Evolutionary conservation across 1,284 basidiomycete genomes (phyloP).

Genomic region (Ceratobasidium sp.): DNA sequence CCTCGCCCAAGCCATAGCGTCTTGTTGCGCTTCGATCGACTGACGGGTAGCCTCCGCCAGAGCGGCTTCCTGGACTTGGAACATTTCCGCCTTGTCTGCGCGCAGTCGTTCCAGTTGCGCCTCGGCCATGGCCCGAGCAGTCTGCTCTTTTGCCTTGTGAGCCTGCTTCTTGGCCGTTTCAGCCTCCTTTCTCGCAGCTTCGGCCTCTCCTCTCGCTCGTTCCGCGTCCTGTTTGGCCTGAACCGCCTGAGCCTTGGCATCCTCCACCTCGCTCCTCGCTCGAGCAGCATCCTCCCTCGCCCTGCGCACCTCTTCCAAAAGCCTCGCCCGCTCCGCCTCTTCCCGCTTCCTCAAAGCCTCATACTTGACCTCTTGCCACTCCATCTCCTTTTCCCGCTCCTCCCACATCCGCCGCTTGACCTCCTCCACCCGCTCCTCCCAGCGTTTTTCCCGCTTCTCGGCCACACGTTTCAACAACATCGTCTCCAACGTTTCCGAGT

Average conservation of each 20-base stretch:
- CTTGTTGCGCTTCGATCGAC: not conserved
- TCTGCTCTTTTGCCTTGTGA: not conserved
- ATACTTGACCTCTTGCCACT: conserved; percentile 6
- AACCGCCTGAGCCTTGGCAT: not conserved
- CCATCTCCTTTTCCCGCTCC: conserved; percentile 17
- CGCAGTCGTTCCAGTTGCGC: conserved; percentile 12
- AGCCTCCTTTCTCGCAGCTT: conserved; percentile 4
- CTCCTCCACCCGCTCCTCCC: not conserved
- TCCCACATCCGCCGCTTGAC: conserved; percentile 11
- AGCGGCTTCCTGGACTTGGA: not conserved
- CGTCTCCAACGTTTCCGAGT: not conserved
- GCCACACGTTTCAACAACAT: conserved; percentile 8
- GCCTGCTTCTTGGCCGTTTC: not conserved
- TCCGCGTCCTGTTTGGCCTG: not conserved
- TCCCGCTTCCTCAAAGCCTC: not conserved
- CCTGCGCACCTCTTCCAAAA: not conserved
- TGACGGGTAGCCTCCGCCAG: not conserved
- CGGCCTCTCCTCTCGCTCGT: not conserved
- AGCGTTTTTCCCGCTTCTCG: conserved; percentile 4
- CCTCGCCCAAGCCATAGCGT: conserved; percentile 13
- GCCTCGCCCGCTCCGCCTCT: not conserved
- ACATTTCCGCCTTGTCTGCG: not conserved
- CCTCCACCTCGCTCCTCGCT: not conserved
- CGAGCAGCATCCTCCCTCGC: not conserved
- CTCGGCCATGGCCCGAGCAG: not conserved